Conservation (phyloP, 345 rosid genomes). For the Syzygium aromaticum region DNA sequence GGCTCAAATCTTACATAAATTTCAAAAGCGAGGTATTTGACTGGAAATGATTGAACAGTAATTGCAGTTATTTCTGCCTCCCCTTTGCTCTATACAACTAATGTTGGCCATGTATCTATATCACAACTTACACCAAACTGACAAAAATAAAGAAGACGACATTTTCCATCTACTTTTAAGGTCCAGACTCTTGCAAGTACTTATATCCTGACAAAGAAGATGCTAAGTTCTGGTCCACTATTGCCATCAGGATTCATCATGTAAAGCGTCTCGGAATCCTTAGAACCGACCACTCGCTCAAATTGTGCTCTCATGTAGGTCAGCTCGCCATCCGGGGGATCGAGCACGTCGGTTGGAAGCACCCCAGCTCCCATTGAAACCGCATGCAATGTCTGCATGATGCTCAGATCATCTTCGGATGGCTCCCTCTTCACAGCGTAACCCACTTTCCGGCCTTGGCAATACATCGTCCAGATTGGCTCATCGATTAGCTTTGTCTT, state of each 20-base stretch:
- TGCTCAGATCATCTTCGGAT: conserved; percentile 57
- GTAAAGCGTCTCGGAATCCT: conserved; percentile 82
- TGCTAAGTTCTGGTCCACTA: conserved; percentile 58
- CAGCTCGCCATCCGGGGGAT: conserved; percentile 54
- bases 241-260: conserved; percentile 81
- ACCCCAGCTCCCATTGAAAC: conserved; percentile 84
- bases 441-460: conserved; percentile 65
- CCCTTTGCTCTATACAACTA: not conserved
- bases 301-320: conserved; percentile 74
- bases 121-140: not conserved
- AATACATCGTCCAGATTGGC: conserved; percentile 68
- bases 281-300: conserved; percentile 70
- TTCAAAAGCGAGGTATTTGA: not conserved
- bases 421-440: conserved; percentile 77
- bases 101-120: not conserved
- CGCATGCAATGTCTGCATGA: conserved; percentile 69
- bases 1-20: not conserved
- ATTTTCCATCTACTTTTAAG: not conserved
- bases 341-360: conserved; percentile 31
- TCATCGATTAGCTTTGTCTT: conserved; percentile 58
- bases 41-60: not conserved
- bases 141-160: not conserved
- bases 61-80: not conserved
- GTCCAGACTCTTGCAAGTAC: not conserved
- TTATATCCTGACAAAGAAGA: conserved; percentile 59